Percentiles rank a stretch among this genome's conserved stretches.
These are phyloP conservation scores for Dioszegia crocea DNA, from an alignment of 768 basidiomycete genomes.

Conservation along the genomic window DNA sequence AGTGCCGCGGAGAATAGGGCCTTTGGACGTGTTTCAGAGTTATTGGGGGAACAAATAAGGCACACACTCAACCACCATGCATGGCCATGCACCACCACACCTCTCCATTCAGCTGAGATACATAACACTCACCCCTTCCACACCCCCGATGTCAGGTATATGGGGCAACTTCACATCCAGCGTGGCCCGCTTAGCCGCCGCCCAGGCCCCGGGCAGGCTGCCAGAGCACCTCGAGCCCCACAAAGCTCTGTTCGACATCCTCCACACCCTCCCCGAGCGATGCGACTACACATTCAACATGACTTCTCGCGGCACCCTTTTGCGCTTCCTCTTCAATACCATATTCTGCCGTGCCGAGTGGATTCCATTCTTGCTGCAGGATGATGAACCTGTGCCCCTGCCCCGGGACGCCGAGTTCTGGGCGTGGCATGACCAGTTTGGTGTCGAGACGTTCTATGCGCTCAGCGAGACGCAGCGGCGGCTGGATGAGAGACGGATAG, in stretches of 20 bases:
- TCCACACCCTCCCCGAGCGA: background rate
- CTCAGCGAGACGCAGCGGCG: slow-evolving; percentile 1
- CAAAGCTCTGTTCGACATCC: slow-evolving; percentile 14
- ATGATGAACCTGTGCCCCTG: slow-evolving; percentile 5
- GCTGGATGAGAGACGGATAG: background rate
- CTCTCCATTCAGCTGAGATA: background rate
- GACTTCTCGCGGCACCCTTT: background rate
- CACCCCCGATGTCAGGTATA: background rate
- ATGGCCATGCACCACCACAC: background rate
- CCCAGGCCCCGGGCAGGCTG: background rate
- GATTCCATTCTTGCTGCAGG: slow-evolving; percentile 6
- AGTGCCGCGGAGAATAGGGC: background rate
- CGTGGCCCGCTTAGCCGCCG: background rate
- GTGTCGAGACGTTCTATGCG: slow-evolving; percentile 2
- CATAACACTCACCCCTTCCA: background rate
- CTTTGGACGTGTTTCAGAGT: background rate
- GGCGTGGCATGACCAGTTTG: slow-evolving; percentile 9
- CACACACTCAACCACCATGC: background rate
- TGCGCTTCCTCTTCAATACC: slow-evolving; percentile 14
- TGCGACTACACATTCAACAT: background rate
- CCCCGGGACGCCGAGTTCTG: slow-evolving; percentile 1
- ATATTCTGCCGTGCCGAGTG: slow-evolving; percentile 12
- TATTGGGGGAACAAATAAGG: background rate
- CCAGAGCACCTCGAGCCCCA: slow-evolving; percentile 16
- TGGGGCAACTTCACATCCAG: slow-evolving; percentile 3